Evolutionary conservation across 2,329 filamentous ascomycete species (phyloP), one percentile per base, ranked within the genome.

Genomic region (Alternaria rosae): DNA sequence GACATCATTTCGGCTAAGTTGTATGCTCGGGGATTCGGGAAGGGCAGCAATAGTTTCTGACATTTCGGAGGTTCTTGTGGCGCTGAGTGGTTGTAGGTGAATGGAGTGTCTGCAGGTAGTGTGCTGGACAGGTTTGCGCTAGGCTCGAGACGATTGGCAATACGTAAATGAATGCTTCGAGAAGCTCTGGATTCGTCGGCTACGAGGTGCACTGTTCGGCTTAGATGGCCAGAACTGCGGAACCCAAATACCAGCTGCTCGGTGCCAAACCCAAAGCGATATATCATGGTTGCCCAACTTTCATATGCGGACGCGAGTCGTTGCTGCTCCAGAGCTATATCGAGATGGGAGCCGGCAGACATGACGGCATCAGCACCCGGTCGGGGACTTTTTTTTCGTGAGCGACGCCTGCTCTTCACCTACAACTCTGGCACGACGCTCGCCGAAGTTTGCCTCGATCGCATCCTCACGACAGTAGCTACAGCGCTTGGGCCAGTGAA

Each of bases 151-250:
- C 38, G 61, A 68, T 72, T 69, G 67, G 69, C 67, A 74, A 72
- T 65, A 76, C 64, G 71, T 75, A 75, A 76, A 72, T 53, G 59
- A 72, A 73, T 59, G 68, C 62, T 59, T 59, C 43, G 30, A 54
- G 59, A 59, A 59, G 59, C 28, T 56, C 52, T 57, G 64, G 65
- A 76, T 73, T 74, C 69, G 74, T 59, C 51, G 38, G 50, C 28
- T 25, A 32, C 25, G 25, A 28, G 35, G 45, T 25, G 56, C 55
- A 51, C 47, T 38, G 59, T 25, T 54, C 35, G 30, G 51, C 48
- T 51, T 52, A 32, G 12, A 54, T 56, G 52, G 51, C 57, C 48
- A 60, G 51, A 51, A 51, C 47, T 51, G n/a, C 28, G 30, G 28
- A 50, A 56, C 47, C 48, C 54, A 30, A 30, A 59, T 44, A 23